phyloP scores from a whole-genome alignment of 352 stramenopile genomes.

The Phytophthora pluvialis region DNA sequence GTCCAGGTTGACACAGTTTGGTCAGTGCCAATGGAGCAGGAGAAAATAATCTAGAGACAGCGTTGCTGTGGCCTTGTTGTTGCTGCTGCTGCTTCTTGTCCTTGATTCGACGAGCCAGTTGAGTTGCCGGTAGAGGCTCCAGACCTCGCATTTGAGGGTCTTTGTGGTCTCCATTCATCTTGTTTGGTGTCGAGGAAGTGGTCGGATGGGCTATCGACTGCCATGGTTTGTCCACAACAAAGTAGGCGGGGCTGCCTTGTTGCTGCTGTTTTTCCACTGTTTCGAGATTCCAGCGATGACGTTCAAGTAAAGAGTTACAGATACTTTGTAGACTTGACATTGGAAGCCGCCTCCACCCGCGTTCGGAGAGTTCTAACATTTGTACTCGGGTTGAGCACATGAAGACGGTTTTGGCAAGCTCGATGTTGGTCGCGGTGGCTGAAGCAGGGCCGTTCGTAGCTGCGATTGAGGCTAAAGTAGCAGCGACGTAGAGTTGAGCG shows the following conservation, averaged over 20 bases:
- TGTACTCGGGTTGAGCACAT: conserved; percentile 68
- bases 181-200: conserved; percentile 7
- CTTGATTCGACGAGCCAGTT: conserved; percentile 56
- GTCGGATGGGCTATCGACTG: conserved; percentile 34
- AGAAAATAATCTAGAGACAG: conserved; percentile 27
- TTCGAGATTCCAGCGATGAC: conserved; percentile 63
- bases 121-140: conserved; percentile 38
- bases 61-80: conserved; percentile 22
- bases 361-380: conserved; percentile 69
- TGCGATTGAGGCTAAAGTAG: conserved; percentile 33
- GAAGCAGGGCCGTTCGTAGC: neutral
- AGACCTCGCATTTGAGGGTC: conserved; percentile 27
- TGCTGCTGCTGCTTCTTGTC: conserved; percentile 56
- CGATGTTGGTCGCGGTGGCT: conserved; percentile 10
- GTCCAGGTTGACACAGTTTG: conserved; percentile 9
- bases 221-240: conserved; percentile 60
- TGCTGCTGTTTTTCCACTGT: conserved; percentile 41
- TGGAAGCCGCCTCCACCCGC: conserved; percentile 63
- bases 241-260: conserved; percentile 34
- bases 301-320: conserved; percentile 56
- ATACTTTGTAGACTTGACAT: conserved; percentile 51
- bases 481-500: conserved; percentile 31
- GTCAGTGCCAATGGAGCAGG: neutral
- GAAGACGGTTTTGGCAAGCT: conserved; percentile 54
- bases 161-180: conserved; percentile 11